Evolutionary conservation across 192 early-diverging fungal species (phyloP).

Genomic region (Coemansia sp.): DNA sequence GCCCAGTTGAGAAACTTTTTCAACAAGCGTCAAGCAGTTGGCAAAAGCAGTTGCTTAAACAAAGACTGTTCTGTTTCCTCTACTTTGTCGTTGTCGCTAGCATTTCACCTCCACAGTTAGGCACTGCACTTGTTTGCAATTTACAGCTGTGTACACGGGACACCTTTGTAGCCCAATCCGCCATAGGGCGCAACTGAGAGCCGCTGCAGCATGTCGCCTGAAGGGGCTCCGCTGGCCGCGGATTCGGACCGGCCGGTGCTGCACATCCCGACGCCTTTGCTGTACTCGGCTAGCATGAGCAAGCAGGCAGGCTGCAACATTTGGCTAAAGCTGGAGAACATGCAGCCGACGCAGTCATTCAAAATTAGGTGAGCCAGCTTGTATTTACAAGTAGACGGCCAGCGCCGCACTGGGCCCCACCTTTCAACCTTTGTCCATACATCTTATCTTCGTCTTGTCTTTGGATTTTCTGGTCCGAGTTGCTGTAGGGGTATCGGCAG

Average conservation of each 20-base stretch:
- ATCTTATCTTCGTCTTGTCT: background rate
- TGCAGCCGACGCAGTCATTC: conserved; percentile 73
- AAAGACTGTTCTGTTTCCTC: too few relatives aligned
- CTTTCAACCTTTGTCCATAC: too few relatives aligned
- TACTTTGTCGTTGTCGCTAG: too few relatives aligned
- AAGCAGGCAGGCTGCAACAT: conserved; percentile 55
- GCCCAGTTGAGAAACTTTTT: too few relatives aligned
- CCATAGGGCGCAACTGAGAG: background rate
- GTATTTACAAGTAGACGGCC: too few relatives aligned
- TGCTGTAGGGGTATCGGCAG: conserved; percentile 58
- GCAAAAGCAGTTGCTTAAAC: too few relatives aligned
- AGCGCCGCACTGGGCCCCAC: too few relatives aligned
- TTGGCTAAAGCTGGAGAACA: conserved; percentile 71
- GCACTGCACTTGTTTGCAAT: too few relatives aligned
- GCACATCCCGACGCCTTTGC: conserved; percentile 37
- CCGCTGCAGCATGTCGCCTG: background rate
- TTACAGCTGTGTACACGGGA: too few relatives aligned
- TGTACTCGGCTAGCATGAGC: conserved; percentile 43
- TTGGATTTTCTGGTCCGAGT: background rate
- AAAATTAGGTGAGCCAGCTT: conserved; percentile 67
- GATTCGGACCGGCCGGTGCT: conserved; percentile 4
- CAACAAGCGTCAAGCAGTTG: too few relatives aligned
- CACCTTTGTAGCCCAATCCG: background rate
- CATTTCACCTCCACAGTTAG: too few relatives aligned
- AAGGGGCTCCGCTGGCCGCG: background rate